Base-by-base conservation (phyloP, 2,329 filamentous ascomycete species). In the Venturia aucupariae region DNA sequence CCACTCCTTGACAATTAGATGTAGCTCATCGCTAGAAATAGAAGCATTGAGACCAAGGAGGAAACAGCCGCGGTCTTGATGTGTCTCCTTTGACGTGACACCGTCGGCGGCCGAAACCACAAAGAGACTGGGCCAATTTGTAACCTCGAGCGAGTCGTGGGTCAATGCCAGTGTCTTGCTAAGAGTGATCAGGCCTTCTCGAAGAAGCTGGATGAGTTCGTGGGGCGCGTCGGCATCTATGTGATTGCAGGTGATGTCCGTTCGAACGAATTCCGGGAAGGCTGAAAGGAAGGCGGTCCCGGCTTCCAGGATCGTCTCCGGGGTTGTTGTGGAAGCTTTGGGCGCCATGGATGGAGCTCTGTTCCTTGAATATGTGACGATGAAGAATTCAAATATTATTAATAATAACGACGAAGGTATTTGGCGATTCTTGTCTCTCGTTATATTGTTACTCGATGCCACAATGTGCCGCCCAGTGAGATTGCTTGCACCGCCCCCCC, bases 241-340 rank as follows among this genome's bases (percentile, higher is more conserved):
- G 24, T 61, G 63, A 22, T 64, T 64, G 63, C 63, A 64, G 54
- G 32, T 44, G 22, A 64, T 57, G 27, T 64, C 63, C 5, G 44
- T 24, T 22, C 63, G 63, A 39, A 64, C 15, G 51, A 27, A 64
- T 15, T 22, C 27, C 24, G 44, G 19, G 48, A 41, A 63, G 44
- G 32, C 44, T 30, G 46, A 38, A 51, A 41, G 44, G 35, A 63
- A 63, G 22, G 48, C 61, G 48, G 32, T 8, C 30, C 51, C 51
- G 15, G 51, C 51, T 35, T 55, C n/a, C n/a, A n/a, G 51, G 51
- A 55, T 55, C 51, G 51, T 55, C 51, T n/a, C 51, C 51, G 30
- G 27, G 51, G 30, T 19, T n/a, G 32, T 35, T 35, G 32, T 35
- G 2, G 51, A 35, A 55, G 51, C 51, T 35, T 55, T 32, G 51